Percentiles rank a stretch among this genome's conserved stretches.
Conservation (phyloP, 805 yeast species). For the Saturnispora mendoncae region DNA sequence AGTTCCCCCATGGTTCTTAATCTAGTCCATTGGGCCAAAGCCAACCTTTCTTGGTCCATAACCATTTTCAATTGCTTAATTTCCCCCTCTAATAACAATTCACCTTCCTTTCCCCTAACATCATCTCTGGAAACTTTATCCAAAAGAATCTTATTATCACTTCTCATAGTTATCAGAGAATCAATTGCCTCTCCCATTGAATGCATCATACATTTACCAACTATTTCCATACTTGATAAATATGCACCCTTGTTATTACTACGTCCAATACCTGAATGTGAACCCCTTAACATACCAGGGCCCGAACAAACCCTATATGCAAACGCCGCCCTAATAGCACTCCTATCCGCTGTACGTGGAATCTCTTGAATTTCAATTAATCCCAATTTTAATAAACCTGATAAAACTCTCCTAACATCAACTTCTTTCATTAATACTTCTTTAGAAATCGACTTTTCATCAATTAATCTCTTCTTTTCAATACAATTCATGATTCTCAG, state of each 20-base stretch:
- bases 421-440: slow-evolving; percentile 69
- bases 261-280: slow-evolving; percentile 1
- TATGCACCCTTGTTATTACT: slow-evolving; percentile 14
- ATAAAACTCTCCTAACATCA: slow-evolving; percentile 63
- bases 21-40: slow-evolving; percentile 47
- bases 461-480: slow-evolving; percentile 58
- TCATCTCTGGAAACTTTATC: slow-evolving; percentile 85
- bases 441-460: slow-evolving; percentile 76
- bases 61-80: slow-evolving; percentile 58
- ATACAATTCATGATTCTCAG: slow-evolving; percentile 72
- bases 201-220: slow-evolving; percentile 37
- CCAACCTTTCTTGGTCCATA: slow-evolving; percentile 46
- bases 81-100: slow-evolving; percentile 66
- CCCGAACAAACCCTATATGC: slow-evolving; percentile 49
- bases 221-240: slow-evolving; percentile 26
- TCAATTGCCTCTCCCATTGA: slow-evolving; percentile 46
- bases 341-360: slow-evolving; percentile 84
- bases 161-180: slow-evolving; percentile 43
- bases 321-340: slow-evolving; percentile 81
- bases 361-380: slow-evolving; percentile 86
- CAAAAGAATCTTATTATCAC: slow-evolving; percentile 55
- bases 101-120: slow-evolving; percentile 73
- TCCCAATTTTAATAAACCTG: slow-evolving; percentile 57
- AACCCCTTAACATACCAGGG: slow-evolving; percentile 5
- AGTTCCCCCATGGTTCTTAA: slow-evolving; percentile 49